A percentile compares a stretch with the other conserved stretches of the same genome.
phyloP scores from a whole-genome alignment of 2,329 filamentous ascomycete species.

The Ophiosphaerella narmari region DNA sequence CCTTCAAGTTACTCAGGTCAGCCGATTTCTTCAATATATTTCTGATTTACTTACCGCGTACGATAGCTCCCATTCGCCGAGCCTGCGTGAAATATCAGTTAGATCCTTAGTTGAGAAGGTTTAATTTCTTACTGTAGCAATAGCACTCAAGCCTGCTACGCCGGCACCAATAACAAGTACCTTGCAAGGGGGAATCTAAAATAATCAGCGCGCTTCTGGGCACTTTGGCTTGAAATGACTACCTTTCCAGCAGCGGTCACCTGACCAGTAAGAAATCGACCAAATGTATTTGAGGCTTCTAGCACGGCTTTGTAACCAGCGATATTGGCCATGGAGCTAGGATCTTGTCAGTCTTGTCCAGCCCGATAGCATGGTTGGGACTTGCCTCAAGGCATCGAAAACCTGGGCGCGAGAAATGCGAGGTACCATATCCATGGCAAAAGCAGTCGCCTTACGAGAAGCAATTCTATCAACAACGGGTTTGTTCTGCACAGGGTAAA shows the following conservation, averaged over 20 bases:
- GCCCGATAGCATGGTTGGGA: too few relatives aligned
- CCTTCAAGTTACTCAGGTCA: slow-evolving; percentile 49
- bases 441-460: slow-evolving; percentile 71
- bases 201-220: background rate
- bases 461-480: slow-evolving; percentile 74
- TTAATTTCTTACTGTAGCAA: slow-evolving; percentile 65
- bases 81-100: slow-evolving; percentile 52
- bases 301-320: slow-evolving; percentile 91
- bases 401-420: slow-evolving; percentile 87
- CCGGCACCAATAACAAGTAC: slow-evolving; percentile 89
- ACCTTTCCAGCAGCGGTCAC: slow-evolving; percentile 78
- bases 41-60: slow-evolving; percentile 53
- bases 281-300: slow-evolving; percentile 87
- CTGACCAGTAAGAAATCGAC: slow-evolving; percentile 85
- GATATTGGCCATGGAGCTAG: slow-evolving; percentile 90
- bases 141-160: slow-evolving; percentile 85
- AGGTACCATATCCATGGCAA: slow-evolving; percentile 93
- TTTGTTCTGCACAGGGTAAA: slow-evolving; percentile 82
- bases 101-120: background rate
- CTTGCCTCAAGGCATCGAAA: slow-evolving; percentile 73
- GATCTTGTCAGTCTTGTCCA: slow-evolving; percentile 10
- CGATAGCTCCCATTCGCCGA: slow-evolving; percentile 83
- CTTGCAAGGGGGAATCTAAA: slow-evolving; percentile 83
- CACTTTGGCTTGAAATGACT: background rate
- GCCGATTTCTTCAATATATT: background rate